Percentiles rank a stretch among this genome's conserved stretches.
These are phyloP conservation scores for Fusarium sp. DNA, from an alignment of 2,329 filamentous ascomycete genomes.

Conservation along the genomic window DNA sequence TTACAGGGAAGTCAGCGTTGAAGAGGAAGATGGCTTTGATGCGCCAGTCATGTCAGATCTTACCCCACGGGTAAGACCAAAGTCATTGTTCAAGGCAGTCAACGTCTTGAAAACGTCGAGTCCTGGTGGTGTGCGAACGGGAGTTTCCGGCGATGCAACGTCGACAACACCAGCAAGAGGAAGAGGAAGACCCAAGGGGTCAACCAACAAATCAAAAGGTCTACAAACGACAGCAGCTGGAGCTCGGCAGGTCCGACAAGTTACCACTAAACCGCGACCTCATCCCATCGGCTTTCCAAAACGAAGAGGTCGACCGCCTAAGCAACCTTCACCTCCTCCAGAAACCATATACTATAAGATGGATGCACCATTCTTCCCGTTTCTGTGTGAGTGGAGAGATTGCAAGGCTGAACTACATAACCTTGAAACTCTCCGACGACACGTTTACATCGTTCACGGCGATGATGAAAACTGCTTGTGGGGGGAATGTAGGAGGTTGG, in stretches of 20 bases:
- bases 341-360: constrained; percentile 57
- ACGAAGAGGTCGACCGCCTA: constrained; percentile 59
- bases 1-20: constrained; percentile 7
- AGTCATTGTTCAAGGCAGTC: constrained; percentile 9
- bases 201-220: constrained; percentile 48
- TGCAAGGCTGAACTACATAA: constrained; percentile 74
- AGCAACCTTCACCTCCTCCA: constrained; percentile 54
- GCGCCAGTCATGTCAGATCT: constrained; percentile 40
- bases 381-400: constrained; percentile 69
- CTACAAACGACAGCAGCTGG: constrained; percentile 39
- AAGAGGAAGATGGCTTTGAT: constrained; percentile 17
- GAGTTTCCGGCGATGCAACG: constrained; percentile 15
- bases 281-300: constrained; percentile 49
- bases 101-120: background rate
- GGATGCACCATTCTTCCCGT: constrained; percentile 62
- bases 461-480: constrained; percentile 47
- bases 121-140: constrained; percentile 2
- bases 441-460: constrained; percentile 65
- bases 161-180: constrained; percentile 13
- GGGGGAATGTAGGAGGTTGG: constrained; percentile 47
- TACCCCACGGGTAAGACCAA: constrained; percentile 27
- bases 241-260: constrained; percentile 42
- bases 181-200: constrained; percentile 64
- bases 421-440: constrained; percentile 67
- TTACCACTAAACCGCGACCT: constrained; percentile 46